A percentile compares a stretch with the other conserved stretches of the same genome.
These are phyloP conservation scores for Platanthera zijinensis DNA, from an alignment of 106 monocot species.

Conservation along the genomic window DNA sequence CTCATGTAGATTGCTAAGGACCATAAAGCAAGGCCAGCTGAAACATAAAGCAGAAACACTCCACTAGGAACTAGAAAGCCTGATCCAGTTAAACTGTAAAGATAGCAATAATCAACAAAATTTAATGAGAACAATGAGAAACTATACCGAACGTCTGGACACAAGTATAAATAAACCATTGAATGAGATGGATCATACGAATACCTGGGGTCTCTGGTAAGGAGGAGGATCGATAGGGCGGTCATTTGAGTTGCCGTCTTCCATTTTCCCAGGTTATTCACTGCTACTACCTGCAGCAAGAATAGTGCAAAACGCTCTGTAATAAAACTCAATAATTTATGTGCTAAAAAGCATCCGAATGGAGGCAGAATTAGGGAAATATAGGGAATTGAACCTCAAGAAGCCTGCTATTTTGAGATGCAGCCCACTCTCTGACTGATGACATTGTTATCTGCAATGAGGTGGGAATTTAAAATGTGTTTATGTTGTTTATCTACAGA, in stretches of 20 bases:
- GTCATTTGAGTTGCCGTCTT: slow-evolving; percentile 92
- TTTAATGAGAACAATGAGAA: neutral
- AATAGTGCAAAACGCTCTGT: neutral
- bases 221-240: slow-evolving; percentile 74
- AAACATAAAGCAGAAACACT: slow-evolving; percentile 67
- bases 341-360: neutral
- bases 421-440: slow-evolving; percentile 93
- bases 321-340: neutral
- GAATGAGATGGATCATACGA: neutral
- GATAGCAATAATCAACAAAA: neutral
- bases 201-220: slow-evolving; percentile 73
- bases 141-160: neutral
- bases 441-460: slow-evolving; percentile 77
- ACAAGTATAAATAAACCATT: neutral
- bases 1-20: slow-evolving; percentile 79
- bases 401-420: slow-evolving; percentile 57
- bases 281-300: slow-evolving; percentile 76
- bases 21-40: slow-evolving; percentile 85
- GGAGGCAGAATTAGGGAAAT: neutral
- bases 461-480: neutral
- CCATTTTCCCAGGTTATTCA: slow-evolving; percentile 93
- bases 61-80: slow-evolving; percentile 46
- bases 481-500: neutral
- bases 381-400: slow-evolving; percentile 50
- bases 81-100: slow-evolving; percentile 37